phyloP scores from a whole-genome alignment of 331 rosid genomes.

The Quercus phellos region DNA sequence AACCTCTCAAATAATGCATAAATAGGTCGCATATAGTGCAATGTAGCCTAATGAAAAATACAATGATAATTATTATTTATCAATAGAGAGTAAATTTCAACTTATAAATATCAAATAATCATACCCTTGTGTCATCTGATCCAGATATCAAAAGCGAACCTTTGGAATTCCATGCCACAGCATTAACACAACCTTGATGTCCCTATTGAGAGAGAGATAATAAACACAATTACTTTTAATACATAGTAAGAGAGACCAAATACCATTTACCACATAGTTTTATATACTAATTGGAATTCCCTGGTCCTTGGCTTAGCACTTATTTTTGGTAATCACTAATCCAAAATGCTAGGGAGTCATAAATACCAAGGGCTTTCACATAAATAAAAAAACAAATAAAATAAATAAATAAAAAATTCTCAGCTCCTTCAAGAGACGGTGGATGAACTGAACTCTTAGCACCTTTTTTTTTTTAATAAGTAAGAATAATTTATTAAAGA shows the following conservation, averaged over 20 bases:
- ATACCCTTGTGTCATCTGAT: conserved; percentile 82
- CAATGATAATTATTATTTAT: neutral
- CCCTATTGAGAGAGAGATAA: conserved; percentile 45
- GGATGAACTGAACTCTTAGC: neutral
- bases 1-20: neutral
- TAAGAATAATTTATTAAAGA: too few relatives aligned
- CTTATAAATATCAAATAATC: neutral
- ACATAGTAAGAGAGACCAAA: neutral
- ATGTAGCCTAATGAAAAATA: neutral
- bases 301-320: neutral
- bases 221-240: neutral
- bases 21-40: neutral
- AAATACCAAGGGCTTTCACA: neutral
- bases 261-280: neutral
- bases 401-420: neutral
- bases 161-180: conserved; percentile 84
- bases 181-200: conserved; percentile 89
- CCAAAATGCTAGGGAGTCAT: neutral
- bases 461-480: too few relatives aligned
- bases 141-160: conserved; percentile 93
- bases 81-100: neutral
- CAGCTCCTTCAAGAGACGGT: neutral
- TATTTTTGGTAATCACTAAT: neutral
- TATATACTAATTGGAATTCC: neutral
- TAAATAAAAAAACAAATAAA: neutral